phyloP scores from a whole-genome alignment of 1,284 basidiomycete genomes.

The Rhodotorula sp. region DNA sequence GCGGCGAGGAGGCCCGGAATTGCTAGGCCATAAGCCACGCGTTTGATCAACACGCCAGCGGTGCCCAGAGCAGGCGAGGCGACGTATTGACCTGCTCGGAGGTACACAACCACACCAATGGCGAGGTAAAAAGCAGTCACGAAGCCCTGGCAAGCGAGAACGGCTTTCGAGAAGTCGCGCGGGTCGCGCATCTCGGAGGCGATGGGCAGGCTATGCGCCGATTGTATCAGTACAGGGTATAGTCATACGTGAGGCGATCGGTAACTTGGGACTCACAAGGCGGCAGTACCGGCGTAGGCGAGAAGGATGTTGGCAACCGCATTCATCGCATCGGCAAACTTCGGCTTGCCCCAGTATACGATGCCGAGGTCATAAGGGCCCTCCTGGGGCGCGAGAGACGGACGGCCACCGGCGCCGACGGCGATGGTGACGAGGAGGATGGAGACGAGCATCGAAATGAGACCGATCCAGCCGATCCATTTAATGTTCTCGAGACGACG shows the following conservation, averaged over 20 bases:
- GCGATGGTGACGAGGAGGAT: constrained; percentile 48
- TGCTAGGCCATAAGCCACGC: constrained; percentile 48
- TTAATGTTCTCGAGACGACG: constrained; percentile 48
- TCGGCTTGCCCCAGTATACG: constrained; percentile 22
- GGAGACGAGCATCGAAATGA: constrained; percentile 32
- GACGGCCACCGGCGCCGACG: constrained; percentile 55
- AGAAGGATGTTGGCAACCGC: constrained; percentile 22
- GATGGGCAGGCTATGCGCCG: constrained; percentile 38
- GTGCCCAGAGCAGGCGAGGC: constrained; percentile 50
- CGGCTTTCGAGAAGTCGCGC: constrained; percentile 29
- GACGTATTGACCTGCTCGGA: constrained; percentile 43
- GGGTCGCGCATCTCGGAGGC: constrained; percentile 52
- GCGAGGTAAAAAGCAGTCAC: constrained; percentile 43
- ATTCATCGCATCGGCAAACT: constrained; percentile 34
- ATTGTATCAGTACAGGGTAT: not conserved
- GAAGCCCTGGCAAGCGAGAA: constrained; percentile 36
- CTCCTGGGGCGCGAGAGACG: constrained; percentile 50
- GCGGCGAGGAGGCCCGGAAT: constrained; percentile 43
- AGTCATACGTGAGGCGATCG: no score
- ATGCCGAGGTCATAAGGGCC: constrained; percentile 48
- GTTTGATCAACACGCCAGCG: constrained; percentile 51
- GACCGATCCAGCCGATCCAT: constrained; percentile 46
- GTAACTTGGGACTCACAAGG: constrained; percentile 34
- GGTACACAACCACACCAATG: constrained; percentile 26
- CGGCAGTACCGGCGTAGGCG: constrained; percentile 38